Conservation (phyloP, 1,139 yeast species). For the Saccharomyces hybrid region DNA sequence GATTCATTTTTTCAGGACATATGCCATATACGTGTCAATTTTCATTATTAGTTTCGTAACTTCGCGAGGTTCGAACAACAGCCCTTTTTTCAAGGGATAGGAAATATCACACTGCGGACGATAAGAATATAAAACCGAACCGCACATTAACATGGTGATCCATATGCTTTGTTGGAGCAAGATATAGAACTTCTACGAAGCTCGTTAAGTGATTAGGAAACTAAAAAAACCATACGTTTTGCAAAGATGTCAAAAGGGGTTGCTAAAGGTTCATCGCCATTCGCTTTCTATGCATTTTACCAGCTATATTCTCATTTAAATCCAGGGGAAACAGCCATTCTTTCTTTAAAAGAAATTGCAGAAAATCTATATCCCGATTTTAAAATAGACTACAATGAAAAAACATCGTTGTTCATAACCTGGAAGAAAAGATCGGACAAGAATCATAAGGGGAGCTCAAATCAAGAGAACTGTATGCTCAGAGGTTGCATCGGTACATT, state of each 20-base stretch:
- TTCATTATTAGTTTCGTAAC: not conserved
- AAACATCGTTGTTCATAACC: constrained; percentile 71
- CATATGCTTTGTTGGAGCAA: no score
- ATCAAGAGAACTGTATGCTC: constrained; percentile 35
- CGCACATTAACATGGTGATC: no score
- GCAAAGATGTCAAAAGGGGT: not conserved
- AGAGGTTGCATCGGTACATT: constrained; percentile 96
- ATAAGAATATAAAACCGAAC: not conserved
- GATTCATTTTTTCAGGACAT: not conserved
- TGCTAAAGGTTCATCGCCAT: constrained; percentile 19
- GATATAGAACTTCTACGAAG: not conserved
- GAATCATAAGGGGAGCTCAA: constrained; percentile 2
- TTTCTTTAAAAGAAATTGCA: constrained; percentile 13
- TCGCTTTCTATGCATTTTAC: constrained; percentile 31
- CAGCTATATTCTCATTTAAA: constrained; percentile 18
- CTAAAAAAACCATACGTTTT: not conserved
- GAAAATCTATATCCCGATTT: constrained; percentile 15
- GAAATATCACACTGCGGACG: not conserved
- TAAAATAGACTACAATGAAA: constrained; percentile 14
- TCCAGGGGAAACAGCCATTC: not conserved
- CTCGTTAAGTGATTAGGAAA: no score
- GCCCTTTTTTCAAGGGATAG: not conserved
- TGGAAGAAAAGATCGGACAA: constrained; percentile 50
- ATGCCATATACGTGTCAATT: not conserved
- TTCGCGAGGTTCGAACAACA: not conserved